Evolutionary conservation across 1,284 basidiomycete genomes (phyloP).

Genomic region (Pterula multifida): DNA sequence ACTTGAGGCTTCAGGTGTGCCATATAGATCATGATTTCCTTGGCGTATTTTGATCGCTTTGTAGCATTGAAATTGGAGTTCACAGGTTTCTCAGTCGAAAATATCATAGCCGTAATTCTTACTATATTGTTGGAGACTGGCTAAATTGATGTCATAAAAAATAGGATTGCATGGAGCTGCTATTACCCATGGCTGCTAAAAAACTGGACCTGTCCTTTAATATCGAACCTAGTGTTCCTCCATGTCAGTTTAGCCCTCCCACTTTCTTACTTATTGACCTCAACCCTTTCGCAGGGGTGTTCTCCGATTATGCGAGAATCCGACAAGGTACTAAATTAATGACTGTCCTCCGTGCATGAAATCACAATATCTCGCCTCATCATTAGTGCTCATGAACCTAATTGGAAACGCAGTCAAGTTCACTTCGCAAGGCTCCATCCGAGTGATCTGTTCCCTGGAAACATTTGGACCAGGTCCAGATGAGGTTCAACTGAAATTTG

Average conservation of each 20-base stretch:
- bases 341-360: neutral
- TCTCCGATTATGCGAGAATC: constrained; percentile 58
- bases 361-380: constrained; percentile 5
- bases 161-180: constrained; percentile 62
- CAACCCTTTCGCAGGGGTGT: constrained; percentile 38
- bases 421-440: constrained; percentile 47
- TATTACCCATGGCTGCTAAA: constrained; percentile 59
- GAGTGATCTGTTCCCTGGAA: constrained; percentile 46
- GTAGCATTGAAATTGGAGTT: constrained; percentile 56
- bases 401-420: constrained; percentile 70
- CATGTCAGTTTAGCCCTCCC: constrained; percentile 27
- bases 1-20: constrained; percentile 52
- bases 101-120: constrained; percentile 46
- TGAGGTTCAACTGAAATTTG: constrained; percentile 48
- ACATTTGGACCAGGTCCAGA: constrained; percentile 18
- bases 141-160: neutral
- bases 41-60: constrained; percentile 8
- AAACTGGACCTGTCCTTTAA: constrained; percentile 62
- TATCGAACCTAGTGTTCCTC: constrained; percentile 49
- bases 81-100: constrained; percentile 55
- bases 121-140: constrained; percentile 1
- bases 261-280: neutral
- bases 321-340: constrained; percentile 38
- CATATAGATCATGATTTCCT: no score
- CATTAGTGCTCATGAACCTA: constrained; percentile 55